Base-by-base conservation (phyloP, 352 stramenopile species). In the Pythium grandisporangium region DNA sequence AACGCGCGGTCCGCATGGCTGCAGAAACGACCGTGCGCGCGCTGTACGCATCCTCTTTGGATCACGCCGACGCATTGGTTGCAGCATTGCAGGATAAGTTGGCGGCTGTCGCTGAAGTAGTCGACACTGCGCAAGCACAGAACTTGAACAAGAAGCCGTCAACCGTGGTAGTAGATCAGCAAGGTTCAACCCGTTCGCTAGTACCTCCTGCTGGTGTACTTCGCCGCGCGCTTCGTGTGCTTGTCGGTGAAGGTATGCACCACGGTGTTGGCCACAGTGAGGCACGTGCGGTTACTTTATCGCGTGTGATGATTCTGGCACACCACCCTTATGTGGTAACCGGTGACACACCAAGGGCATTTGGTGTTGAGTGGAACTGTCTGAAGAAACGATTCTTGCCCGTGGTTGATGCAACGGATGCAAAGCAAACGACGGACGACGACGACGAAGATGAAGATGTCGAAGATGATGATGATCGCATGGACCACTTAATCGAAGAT, bases 401-500 rank as follows among this genome's bases (percentile, higher is more conserved):
- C 29, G 22, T 47, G 17, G 30, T 19, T 4, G 38, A 36, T 25
- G 11, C 21, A n/a, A 34, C 33, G 13, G 22, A 44, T 17, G 38
- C 44, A 16, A 35, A 48, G 12, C 46, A 37, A 25, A 23, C 24
- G 2, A 41, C 50, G 12, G 55, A 58, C 0, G 51, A 72, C 0
- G 62, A 67, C 0, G 60, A 85, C 5, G 66, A 80, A 2, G 63
- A 83, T 0, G 60, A 70, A 0, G 51, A 57, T 0, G 61, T 42
- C 7, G 60, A 82, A 37, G 62, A 68, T 19, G 55, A 51, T 0
- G 75, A 77, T n/a, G 78, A 91, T 37, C 67, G 58, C 36, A 69
- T 92, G 16, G 81, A 94, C 38, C 72, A 89, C 22, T 66, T 91
- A 16, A 85, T 94, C 19, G 74, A 89, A 48, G 58, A 65, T 17